These are phyloP conservation scores for Volvariella surrecta DNA, from an alignment of 1,284 basidiomycete genomes.

Conservation along the genomic window DNA sequence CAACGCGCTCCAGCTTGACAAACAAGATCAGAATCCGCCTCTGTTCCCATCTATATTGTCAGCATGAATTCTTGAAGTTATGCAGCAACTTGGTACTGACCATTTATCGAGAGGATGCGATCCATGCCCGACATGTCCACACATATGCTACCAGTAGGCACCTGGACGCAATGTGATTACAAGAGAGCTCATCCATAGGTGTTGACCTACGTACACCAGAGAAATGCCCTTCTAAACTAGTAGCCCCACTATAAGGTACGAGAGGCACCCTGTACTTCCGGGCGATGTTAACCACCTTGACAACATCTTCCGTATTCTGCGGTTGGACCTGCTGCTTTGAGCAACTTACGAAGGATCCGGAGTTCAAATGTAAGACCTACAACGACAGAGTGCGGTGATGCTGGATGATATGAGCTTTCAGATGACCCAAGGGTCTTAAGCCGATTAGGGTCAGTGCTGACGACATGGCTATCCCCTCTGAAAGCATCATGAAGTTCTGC, in stretches of 20 bases:
- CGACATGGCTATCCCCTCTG: slow-evolving; percentile 28
- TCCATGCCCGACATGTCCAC: slow-evolving; percentile 87
- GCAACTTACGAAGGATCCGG: slow-evolving; percentile 22
- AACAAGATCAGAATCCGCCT: slow-evolving; percentile 70
- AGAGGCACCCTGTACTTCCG: slow-evolving; percentile 60
- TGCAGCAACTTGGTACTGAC: slow-evolving; percentile 16
- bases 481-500: slow-evolving; percentile 41
- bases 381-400: slow-evolving; percentile 56
- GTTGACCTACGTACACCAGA: slow-evolving; percentile 36
- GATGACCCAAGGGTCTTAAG: slow-evolving; percentile 54
- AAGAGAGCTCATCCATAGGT: slow-evolving; percentile 1
- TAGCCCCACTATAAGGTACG: slow-evolving; percentile 73
- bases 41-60: slow-evolving; percentile 23
- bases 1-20: slow-evolving; percentile 82
- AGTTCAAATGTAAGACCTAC: slow-evolving; percentile 24
- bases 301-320: slow-evolving; percentile 59
- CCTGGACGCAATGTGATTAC: slow-evolving; percentile 16
- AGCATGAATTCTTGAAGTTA: slow-evolving; percentile 1
- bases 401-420: slow-evolving; percentile 59
- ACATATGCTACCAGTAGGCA: slow-evolving; percentile 67
- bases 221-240: slow-evolving; percentile 64
- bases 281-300: slow-evolving; percentile 60
- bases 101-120: slow-evolving; percentile 72
- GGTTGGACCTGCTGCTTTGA: slow-evolving; percentile 34
- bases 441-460: slow-evolving; percentile 41